Evolutionary conservation across 1,284 basidiomycete genomes (phyloP).

Genomic region (Ganoderma multipileum): DNA sequence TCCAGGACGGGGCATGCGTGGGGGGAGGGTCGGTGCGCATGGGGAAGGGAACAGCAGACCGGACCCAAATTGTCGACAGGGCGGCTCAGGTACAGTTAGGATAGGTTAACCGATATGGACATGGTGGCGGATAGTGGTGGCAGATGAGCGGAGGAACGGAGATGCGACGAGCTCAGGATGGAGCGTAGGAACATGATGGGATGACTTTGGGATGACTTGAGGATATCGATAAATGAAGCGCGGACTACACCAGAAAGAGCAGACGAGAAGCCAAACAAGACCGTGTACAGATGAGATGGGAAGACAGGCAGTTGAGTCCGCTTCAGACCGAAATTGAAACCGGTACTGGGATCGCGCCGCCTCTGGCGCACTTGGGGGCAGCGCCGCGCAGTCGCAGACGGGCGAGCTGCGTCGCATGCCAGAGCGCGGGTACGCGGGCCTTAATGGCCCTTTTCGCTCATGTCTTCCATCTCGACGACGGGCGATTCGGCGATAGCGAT

Average conservation of each 20-base stretch:
- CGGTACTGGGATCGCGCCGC: conserved; percentile 3
- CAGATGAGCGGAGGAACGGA: conserved; percentile 2
- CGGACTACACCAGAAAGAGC: conserved; percentile 25
- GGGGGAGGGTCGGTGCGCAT: conserved; percentile 7
- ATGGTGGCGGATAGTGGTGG: conserved; percentile 4
- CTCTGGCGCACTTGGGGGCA: not conserved
- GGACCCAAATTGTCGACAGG: not conserved
- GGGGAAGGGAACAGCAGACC: conserved; percentile 5
- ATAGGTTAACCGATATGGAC: conserved; percentile 19
- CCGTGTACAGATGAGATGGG: conserved; percentile 25
- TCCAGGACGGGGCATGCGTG: conserved; percentile 27
- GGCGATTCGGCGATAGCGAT: conserved; percentile 30
- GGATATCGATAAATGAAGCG: conserved; percentile 33
- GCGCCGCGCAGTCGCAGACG: not conserved
- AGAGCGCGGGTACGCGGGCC: conserved; percentile 21
- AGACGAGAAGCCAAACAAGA: conserved; percentile 27
- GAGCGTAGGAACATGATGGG: conserved; percentile 10
- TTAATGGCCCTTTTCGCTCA: conserved; percentile 35
- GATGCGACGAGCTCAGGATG: conserved; percentile 7
- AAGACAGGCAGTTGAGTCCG: conserved; percentile 15
- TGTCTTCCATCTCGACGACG: conserved; percentile 34
- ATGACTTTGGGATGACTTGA: not conserved
- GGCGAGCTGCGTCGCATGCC: not conserved
- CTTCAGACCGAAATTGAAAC: conserved; percentile 2
- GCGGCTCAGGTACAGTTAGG: conserved; percentile 17